phyloP scores from a whole-genome alignment of 139 green algal species.

The Tetraselmis striata region DNA sequence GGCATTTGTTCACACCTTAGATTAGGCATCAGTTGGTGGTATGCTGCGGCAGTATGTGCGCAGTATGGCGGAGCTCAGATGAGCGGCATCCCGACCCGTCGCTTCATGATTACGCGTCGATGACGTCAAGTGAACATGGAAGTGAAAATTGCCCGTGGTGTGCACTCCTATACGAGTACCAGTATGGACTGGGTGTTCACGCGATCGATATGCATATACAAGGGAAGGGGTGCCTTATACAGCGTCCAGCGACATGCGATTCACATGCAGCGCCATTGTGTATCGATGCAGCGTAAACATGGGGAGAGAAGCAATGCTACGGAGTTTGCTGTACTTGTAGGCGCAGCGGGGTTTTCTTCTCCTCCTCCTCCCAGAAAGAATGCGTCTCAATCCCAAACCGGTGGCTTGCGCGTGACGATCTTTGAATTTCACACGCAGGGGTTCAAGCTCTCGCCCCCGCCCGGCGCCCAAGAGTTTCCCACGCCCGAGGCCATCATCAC shows the following conservation, averaged over 20 bases:
- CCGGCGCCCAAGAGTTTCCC: conserved; percentile 27
- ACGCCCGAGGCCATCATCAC: conserved; percentile 60
- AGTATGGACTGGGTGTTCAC: too few species aligned
- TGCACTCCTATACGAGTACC: too few species aligned
- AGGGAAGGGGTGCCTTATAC: too few species aligned
- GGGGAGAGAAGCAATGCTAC: too few species aligned
- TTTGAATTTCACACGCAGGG: not conserved
- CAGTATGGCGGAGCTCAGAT: not conserved
- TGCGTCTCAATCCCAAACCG: not conserved
- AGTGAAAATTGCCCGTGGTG: too few species aligned
- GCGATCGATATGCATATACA: too few species aligned
- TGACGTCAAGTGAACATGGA: too few species aligned
- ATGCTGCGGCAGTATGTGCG: not conserved
- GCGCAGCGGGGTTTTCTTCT: not conserved
- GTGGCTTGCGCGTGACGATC: not conserved
- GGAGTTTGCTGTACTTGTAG: not conserved
- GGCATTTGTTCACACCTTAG: not conserved
- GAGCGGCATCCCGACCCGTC: too few species aligned
- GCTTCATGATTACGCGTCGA: too few species aligned
- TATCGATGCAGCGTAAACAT: not conserved
- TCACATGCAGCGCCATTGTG: not conserved
- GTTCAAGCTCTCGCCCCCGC: conserved; percentile 38
- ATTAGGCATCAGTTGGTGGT: not conserved
- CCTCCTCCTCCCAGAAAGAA: not conserved
- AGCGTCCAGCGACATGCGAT: too few species aligned